phyloP scores from a whole-genome alignment of 306 rosid genomes.

The Cucurbita argyrosperma region DNA sequence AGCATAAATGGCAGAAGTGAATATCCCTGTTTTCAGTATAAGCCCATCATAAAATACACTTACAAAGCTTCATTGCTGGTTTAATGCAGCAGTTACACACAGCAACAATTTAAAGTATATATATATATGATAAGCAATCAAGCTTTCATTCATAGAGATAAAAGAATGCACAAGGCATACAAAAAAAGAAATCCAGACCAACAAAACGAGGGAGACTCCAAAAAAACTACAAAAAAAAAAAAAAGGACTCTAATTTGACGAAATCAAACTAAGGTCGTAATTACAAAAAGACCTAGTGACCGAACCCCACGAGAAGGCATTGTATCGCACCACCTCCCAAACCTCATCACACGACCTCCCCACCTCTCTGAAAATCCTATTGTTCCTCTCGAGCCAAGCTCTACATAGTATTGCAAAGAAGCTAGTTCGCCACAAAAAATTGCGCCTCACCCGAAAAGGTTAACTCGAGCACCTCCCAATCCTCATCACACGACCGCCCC shows the following conservation, averaged over 20 bases:
- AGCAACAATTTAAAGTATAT: neutral
- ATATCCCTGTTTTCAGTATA: slow-evolving; percentile 36
- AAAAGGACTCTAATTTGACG: neutral
- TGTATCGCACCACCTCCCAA: too few relatives aligned
- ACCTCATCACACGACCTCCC: neutral
- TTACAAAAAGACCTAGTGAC: neutral
- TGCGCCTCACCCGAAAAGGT: neutral
- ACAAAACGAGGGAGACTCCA: neutral
- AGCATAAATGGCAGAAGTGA: slow-evolving; percentile 55
- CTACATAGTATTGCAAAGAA: neutral
- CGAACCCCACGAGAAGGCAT: neutral
- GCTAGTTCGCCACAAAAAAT: neutral
- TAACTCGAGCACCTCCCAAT: too few relatives aligned
- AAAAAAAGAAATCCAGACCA: neutral
- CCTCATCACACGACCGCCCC: neutral
- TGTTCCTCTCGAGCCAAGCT: neutral
- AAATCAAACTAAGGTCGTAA: neutral
- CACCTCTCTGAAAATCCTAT: neutral
- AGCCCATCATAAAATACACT: neutral
- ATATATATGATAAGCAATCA: neutral
- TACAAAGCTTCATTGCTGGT: neutral
- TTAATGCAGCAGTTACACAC: neutral
- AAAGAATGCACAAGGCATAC: neutral
- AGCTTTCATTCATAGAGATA: neutral
- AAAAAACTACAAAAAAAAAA: too few relatives aligned